Base-by-base conservation (phyloP, 495 filamentous ascomycete genomes). In the Parmelia sp. region DNA sequence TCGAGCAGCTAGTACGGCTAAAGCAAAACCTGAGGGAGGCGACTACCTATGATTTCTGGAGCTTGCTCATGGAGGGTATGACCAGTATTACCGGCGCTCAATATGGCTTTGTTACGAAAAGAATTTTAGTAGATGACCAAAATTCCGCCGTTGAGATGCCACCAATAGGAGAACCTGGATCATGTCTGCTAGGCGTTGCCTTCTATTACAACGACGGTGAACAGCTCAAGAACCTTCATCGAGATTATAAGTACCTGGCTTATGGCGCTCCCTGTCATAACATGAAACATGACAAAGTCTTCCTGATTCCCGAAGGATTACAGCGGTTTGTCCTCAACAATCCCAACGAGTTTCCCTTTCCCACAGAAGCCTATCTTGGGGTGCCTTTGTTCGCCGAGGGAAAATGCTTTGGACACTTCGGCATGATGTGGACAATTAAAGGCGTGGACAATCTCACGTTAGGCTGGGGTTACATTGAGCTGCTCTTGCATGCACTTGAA, bases 281-380 rank as follows among this genome's bases (percentile, higher is more conserved):
- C 68, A 90, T 92, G 88, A 82, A 81, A 64, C 82, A 89, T 66
- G 86, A 89, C 72, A 86, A 89, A 71, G 86, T 90, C 23, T 88
- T 89, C 69, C 72, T 92, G 57, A 85, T 91, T 36, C 84, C 88
- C 3, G 82, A 88, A 57, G 77, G 81, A 42, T 73, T 91, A 60
- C 77, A 76, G 44, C 80, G 84, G 21, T 81, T 87, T 63, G 78
- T 83, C 21, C 77, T 80, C 17, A 80, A 83, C 64, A 88, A 86
- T 49, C 83, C 82, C 25, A 87, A 88, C 71, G 66, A 76, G 42
- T 76, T 88, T 3, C 81, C 83, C 0, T 84, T 86, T 57, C 75
- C 82, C 21, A 83, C 83, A 14, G 88, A 91, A 66, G 88, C 86
- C 9, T 90, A 89, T 66, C 74, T 92, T 58, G 85, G 85, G 14